Conservation (phyloP, 2,329 filamentous ascomycete genomes). For the Xylariaceae sp. region DNA sequence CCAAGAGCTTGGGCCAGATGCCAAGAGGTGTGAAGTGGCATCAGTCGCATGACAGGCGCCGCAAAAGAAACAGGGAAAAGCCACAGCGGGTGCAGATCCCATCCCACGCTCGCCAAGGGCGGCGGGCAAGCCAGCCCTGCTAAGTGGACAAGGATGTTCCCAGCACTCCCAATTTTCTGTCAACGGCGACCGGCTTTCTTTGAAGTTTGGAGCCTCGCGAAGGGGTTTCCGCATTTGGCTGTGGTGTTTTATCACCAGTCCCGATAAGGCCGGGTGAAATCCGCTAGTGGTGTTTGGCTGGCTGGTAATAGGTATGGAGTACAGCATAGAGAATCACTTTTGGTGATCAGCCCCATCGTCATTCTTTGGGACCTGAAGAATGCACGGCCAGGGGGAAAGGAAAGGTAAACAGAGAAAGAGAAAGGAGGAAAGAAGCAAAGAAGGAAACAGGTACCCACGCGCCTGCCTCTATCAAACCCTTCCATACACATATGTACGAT, state of each 20-base stretch:
- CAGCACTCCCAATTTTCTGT: conserved; percentile 1
- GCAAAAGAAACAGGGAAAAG: conserved; percentile 17
- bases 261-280: conserved; percentile 4
- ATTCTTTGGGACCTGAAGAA: no score
- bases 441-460: not conserved
- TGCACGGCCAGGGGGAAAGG: no score
- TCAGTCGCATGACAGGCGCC: conserved; percentile 3
- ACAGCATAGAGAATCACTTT: no score
- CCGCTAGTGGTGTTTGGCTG: not conserved
- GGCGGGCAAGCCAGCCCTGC: conserved; percentile 12
- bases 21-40: not conserved
- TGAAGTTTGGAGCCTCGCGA: conserved; percentile 18
- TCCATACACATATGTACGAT: not conserved
- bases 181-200: conserved; percentile 11
- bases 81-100: conserved; percentile 16
- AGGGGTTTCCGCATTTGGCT: conserved; percentile 16
- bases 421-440: no score
- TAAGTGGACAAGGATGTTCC: conserved; percentile 11
- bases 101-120: conserved; percentile 6
- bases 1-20: not conserved
- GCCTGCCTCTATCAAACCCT: no score
- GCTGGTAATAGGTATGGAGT: not conserved
- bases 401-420: no score
- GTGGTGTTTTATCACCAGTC: conserved; percentile 1
- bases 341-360: no score